These are phyloP conservation scores for Triangularia setosa DNA, from an alignment of 2,329 filamentous ascomycete genomes.

Conservation along the genomic window DNA sequence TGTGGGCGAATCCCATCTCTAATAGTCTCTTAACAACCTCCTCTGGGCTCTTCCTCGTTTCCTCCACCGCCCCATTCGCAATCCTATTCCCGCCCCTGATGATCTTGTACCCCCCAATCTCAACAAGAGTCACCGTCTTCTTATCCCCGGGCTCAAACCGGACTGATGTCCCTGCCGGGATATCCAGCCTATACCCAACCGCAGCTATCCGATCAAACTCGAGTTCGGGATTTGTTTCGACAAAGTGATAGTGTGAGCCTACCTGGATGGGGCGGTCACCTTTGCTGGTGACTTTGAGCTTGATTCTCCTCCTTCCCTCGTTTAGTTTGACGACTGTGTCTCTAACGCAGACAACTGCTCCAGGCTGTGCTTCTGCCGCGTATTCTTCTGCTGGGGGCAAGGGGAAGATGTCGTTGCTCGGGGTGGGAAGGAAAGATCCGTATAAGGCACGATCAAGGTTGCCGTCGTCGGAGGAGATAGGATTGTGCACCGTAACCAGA, in stretches of 20 bases:
- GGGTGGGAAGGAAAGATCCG: slow-evolving; percentile 83
- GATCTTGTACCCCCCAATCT: slow-evolving; percentile 75
- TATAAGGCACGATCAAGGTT: slow-evolving; percentile 84
- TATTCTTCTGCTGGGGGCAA: slow-evolving; percentile 62
- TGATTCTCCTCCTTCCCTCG: slow-evolving; percentile 67
- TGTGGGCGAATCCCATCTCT: slow-evolving; percentile 73
- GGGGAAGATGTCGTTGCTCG: slow-evolving; percentile 64
- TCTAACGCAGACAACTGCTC: slow-evolving; percentile 71
- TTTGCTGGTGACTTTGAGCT: slow-evolving; percentile 73
- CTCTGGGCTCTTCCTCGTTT: slow-evolving; percentile 47
- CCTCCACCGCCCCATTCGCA: slow-evolving; percentile 68
- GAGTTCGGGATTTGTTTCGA: slow-evolving; percentile 88
- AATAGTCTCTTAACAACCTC: slow-evolving; percentile 66
- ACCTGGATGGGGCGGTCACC: slow-evolving; percentile 90
- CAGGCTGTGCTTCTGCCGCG: slow-evolving; percentile 65
- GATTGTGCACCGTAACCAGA: slow-evolving; percentile 89
- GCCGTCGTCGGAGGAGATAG: slow-evolving; percentile 80
- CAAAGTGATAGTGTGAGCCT: slow-evolving; percentile 93
- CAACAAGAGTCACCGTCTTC: slow-evolving; percentile 84
- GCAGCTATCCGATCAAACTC: slow-evolving; percentile 80
- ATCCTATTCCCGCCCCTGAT: slow-evolving; percentile 83
- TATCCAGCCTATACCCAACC: slow-evolving; percentile 84
- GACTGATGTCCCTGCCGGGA: slow-evolving; percentile 85
- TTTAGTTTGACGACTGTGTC: slow-evolving; percentile 66
- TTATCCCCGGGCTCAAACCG: slow-evolving; percentile 92